Conservation (phyloP, 2,329 filamentous ascomycete genomes). For the Teratosphaeria viscida region DNA sequence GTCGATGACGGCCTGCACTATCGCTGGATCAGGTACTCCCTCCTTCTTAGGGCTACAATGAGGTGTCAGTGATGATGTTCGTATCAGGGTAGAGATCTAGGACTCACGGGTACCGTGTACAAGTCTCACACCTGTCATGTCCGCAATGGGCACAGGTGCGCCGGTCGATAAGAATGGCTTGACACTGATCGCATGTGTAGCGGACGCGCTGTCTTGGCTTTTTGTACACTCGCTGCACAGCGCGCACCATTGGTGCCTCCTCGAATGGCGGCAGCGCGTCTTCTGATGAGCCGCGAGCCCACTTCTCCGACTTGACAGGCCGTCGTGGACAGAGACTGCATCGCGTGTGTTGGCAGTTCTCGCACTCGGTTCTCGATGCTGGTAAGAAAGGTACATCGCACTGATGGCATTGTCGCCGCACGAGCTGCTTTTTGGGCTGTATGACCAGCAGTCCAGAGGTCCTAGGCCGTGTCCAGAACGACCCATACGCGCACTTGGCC, state of each 20-base stretch:
- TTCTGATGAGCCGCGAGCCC: slow-evolving; percentile 59
- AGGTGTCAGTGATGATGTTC: neutral
- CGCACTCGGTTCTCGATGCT: slow-evolving; percentile 35
- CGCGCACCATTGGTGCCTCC: slow-evolving; percentile 19
- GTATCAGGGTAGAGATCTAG: neutral
- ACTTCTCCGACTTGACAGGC: slow-evolving; percentile 61
- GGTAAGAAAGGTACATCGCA: slow-evolving; percentile 36
- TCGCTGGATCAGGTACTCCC: slow-evolving; percentile 8
- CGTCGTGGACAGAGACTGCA: slow-evolving; percentile 74
- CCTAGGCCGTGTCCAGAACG: slow-evolving; percentile 4
- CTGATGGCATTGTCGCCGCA: slow-evolving; percentile 68
- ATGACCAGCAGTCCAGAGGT: slow-evolving; percentile 39
- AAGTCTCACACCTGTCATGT: slow-evolving; percentile 50
- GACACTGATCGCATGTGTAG: slow-evolving; percentile 52
- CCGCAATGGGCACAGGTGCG: slow-evolving; percentile 47
- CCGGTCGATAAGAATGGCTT: slow-evolving; percentile 45
- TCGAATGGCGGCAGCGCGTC: slow-evolving; percentile 35
- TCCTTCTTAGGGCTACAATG: slow-evolving; percentile 7
- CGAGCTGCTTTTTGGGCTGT: slow-evolving; percentile 59
- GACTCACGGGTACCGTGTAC: slow-evolving; percentile 43
- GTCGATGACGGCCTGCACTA: slow-evolving; percentile 11
- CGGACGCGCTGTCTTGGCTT: slow-evolving; percentile 36
- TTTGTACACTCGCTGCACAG: slow-evolving; percentile 29
- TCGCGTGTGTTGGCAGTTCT: slow-evolving; percentile 58
- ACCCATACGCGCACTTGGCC: neutral